A percentile compares a stretch with the other conserved stretches of the same genome.
These are phyloP conservation scores for Podosphaera fusca DNA, from an alignment of 2,329 filamentous ascomycete species.

Conservation along the genomic window DNA sequence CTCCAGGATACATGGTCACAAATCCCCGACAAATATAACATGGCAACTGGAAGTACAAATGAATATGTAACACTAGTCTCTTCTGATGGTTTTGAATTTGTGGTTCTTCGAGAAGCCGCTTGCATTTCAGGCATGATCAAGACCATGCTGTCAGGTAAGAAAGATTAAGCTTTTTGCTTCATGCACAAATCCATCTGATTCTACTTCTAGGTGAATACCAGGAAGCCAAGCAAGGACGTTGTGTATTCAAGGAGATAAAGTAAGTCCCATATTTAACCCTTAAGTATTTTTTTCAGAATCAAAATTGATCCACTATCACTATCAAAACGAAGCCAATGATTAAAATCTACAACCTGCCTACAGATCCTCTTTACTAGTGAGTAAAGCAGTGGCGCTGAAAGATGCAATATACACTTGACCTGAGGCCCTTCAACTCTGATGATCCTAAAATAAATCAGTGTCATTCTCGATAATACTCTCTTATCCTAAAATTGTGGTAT, in stretches of 20 bases:
- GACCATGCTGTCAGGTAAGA: slow-evolving; percentile 48
- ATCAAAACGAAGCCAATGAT: slow-evolving; percentile 12
- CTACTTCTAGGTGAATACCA: slow-evolving; percentile 30
- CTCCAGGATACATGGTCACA: too few relatives aligned
- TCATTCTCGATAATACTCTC: too few relatives aligned
- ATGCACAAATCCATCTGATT: background rate
- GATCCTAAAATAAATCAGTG: background rate
- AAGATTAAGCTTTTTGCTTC: slow-evolving; percentile 3
- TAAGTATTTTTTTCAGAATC: background rate
- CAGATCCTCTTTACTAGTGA: slow-evolving; percentile 14
- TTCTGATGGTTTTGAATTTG: slow-evolving; percentile 53
- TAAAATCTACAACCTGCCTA: slow-evolving; percentile 12
- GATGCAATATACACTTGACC: slow-evolving; percentile 38
- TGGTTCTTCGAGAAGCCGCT: slow-evolving; percentile 47
- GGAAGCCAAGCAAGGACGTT: slow-evolving; percentile 40
- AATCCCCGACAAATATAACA: too few relatives aligned
- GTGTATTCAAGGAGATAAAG: slow-evolving; percentile 52
- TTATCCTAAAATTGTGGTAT: background rate
- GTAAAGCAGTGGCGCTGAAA: slow-evolving; percentile 14
- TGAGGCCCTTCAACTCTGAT: slow-evolving; percentile 20
- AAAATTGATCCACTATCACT: background rate
- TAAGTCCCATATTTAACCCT: slow-evolving; percentile 20
- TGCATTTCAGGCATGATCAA: slow-evolving; percentile 48
- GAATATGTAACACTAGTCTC: slow-evolving; percentile 62
- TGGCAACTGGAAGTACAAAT: slow-evolving; percentile 15